A percentile compares a stretch with the other conserved stretches of the same genome.
Conservation (phyloP, 2,329 filamentous ascomycete genomes). For the Paraphoma sp. region DNA sequence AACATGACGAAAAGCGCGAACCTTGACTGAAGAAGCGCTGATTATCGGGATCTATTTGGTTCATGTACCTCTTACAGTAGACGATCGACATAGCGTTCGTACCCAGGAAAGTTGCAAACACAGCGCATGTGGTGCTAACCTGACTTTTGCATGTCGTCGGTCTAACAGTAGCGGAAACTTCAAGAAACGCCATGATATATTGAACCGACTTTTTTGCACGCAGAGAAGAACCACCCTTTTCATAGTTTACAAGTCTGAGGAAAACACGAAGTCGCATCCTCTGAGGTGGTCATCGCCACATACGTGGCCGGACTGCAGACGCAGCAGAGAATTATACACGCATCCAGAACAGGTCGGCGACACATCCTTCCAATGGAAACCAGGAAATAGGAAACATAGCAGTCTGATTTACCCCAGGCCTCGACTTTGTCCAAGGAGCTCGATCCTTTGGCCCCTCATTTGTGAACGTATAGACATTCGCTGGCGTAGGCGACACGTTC, state of each 20-base stretch:
- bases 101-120: too few relatives aligned
- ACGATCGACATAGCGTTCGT: too few relatives aligned
- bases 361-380: neutral
- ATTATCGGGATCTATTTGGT: too few relatives aligned
- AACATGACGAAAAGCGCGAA: neutral
- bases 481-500: neutral
- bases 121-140: too few relatives aligned
- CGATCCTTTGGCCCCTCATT: neutral
- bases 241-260: neutral
- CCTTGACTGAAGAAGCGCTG: too few relatives aligned
- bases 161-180: neutral
- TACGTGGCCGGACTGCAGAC: neutral
- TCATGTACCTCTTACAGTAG: neutral
- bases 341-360: neutral
- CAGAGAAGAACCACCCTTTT: neutral
- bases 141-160: neutral
- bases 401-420: neutral
- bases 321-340: neutral
- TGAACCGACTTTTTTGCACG: neutral
- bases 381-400: neutral
- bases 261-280: neutral
- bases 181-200: neutral
- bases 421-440: neutral
- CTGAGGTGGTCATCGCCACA: neutral
- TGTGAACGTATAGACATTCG: neutral